phyloP scores from a whole-genome alignment of 169 alveolate species.

The Cryptosporidium canis region DNA sequence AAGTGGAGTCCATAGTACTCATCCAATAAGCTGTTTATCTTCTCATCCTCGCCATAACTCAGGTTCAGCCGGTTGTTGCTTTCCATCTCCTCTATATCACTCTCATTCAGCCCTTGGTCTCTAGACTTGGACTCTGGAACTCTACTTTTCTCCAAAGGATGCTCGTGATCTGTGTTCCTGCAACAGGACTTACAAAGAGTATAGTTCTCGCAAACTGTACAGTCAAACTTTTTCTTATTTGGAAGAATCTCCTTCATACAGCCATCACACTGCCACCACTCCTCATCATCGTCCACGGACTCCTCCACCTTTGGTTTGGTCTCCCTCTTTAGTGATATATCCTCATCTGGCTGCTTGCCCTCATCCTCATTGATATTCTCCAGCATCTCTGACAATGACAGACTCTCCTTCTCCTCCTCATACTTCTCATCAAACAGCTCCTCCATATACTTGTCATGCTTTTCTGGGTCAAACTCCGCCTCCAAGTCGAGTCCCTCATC shows the following conservation, averaged over 20 bases:
- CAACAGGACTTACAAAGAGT: slow-evolving; percentile 86
- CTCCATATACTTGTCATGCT: slow-evolving; percentile 85
- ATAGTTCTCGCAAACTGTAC: slow-evolving; percentile 85
- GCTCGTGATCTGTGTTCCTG: slow-evolving; percentile 79
- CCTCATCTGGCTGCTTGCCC: neutral
- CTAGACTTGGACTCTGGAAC: slow-evolving; percentile 39
- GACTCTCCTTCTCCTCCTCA: slow-evolving; percentile 78
- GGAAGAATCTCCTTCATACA: slow-evolving; percentile 86
- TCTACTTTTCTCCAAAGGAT: slow-evolving; percentile 63
- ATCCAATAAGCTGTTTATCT: slow-evolving; percentile 75
- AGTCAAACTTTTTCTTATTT: slow-evolving; percentile 87
- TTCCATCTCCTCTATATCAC: neutral
- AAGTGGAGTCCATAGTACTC: slow-evolving; percentile 81
- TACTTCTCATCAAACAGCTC: slow-evolving; percentile 83
- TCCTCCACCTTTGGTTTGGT: slow-evolving; percentile 53
- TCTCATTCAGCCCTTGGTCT: neutral
- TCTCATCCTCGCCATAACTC: slow-evolving; percentile 19
- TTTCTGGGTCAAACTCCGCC: slow-evolving; percentile 83
- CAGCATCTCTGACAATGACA: slow-evolving; percentile 50
- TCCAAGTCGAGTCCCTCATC: slow-evolving; percentile 76
- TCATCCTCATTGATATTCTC: slow-evolving; percentile 76
- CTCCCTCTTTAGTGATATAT: neutral
- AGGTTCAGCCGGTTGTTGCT: neutral
- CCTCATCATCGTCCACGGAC: slow-evolving; percentile 58
- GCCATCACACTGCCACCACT: slow-evolving; percentile 88